These are phyloP conservation scores for Aspergillus bridgeri DNA, from an alignment of 495 filamentous ascomycete genomes.

Conservation along the genomic window DNA sequence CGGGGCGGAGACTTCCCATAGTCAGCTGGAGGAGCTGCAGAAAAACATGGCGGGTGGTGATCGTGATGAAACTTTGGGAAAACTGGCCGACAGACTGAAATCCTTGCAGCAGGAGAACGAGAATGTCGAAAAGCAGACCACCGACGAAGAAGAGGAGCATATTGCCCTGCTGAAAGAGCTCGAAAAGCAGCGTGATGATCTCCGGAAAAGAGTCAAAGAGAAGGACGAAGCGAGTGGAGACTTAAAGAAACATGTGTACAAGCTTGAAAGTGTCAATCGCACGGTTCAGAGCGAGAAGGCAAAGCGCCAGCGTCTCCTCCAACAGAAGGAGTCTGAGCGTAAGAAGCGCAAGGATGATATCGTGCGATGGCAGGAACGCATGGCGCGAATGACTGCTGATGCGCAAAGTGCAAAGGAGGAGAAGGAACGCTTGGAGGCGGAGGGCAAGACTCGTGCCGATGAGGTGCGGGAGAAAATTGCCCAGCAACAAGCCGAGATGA, in stretches of 20 bases:
- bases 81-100: conserved; percentile 69
- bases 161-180: conserved; percentile 57
- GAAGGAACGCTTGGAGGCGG: conserved; percentile 42
- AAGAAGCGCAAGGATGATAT: conserved; percentile 60
- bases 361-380: conserved; percentile 54
- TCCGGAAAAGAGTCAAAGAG: conserved; percentile 72
- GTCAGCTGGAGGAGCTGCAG: conserved; percentile 35
- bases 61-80: conserved; percentile 44
- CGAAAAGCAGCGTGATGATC: conserved; percentile 63
- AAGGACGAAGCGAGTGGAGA: conserved; percentile 82
- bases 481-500: conserved; percentile 51
- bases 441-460: conserved; percentile 43
- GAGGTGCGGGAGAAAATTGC: conserved; percentile 50
- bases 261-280: conserved; percentile 76
- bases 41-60: conserved; percentile 29
- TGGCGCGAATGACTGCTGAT: conserved; percentile 46
- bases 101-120: conserved; percentile 70
- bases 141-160: conserved; percentile 70
- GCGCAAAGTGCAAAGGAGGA: conserved; percentile 46
- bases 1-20: conserved; percentile 44
- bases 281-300: conserved; percentile 75
- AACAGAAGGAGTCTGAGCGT: conserved; percentile 61
- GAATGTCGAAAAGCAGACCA: conserved; percentile 60
- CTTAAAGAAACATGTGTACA: conserved; percentile 74
- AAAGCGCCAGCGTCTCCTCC: conserved; percentile 67